Percentiles rank a stretch among this genome's conserved stretches.
phyloP scores from a whole-genome alignment of 148 eudicot species.

The Spergularia bocconei region DNA sequence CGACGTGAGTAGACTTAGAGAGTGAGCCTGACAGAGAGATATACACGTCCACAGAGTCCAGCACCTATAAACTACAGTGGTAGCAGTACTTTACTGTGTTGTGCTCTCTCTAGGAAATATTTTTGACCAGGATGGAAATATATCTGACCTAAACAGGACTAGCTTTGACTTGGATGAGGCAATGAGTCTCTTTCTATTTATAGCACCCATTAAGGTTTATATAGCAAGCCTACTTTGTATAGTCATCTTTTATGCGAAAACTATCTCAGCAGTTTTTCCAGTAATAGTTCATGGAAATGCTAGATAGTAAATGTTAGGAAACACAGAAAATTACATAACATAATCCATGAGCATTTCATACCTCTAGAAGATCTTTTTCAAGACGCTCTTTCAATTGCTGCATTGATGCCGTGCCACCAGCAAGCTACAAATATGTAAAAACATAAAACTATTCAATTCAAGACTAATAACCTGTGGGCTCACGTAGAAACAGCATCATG shows the following conservation, averaged over 20 bases:
- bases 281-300: neutral
- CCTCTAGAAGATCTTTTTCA: slow-evolving; percentile 97
- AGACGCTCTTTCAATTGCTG: slow-evolving; percentile 97
- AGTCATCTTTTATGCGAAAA: neutral
- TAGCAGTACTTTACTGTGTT: too few species aligned
- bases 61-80: too few species aligned
- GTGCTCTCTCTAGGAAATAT: too few species aligned
- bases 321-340: neutral
- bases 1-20: too few species aligned
- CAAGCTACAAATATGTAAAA: slow-evolving; percentile 51
- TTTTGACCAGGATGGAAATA: too few species aligned
- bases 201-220: neutral
- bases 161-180: too few species aligned
- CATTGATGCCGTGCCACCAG: slow-evolving; percentile 98
- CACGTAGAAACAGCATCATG: neutral
- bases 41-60: too few species aligned
- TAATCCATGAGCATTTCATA: slow-evolving; percentile 17
- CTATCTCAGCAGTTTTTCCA: neutral
- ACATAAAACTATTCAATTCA: neutral
- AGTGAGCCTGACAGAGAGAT: too few species aligned
- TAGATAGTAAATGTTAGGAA: slow-evolving; percentile 8
- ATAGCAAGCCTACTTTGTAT: neutral
- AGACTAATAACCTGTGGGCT: neutral
- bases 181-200: neutral
- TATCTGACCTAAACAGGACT: too few species aligned